Conservation (phyloP, 1,284 basidiomycete species). For the Anthracocystis panici-leucophaei region DNA sequence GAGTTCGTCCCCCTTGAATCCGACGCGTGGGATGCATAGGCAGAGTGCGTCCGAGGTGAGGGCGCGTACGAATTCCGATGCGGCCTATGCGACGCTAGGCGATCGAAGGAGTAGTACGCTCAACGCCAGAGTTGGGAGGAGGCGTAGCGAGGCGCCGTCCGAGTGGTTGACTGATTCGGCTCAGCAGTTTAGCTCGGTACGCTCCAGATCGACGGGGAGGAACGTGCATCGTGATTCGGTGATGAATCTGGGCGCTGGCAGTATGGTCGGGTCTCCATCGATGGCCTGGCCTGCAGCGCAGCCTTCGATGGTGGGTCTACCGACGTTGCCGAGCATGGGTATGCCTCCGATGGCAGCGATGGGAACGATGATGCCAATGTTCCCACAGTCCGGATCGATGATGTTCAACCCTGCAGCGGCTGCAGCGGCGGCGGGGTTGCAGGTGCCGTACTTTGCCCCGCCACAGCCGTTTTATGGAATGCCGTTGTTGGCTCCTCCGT, state of each 20-base stretch:
- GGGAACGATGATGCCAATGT: constrained; percentile 4
- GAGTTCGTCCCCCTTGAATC: constrained; percentile 31
- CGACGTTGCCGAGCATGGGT: constrained; percentile 11
- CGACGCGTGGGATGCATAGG: constrained; percentile 14
- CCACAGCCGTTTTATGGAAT: constrained; percentile 4
- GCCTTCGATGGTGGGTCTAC: constrained; percentile 13
- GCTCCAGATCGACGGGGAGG: constrained; percentile 6
- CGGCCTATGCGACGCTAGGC: constrained; percentile 15
- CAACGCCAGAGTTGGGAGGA: constrained; percentile 2
- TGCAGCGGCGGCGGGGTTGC: constrained; percentile 4
- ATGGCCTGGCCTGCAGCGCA: constrained; percentile 22
- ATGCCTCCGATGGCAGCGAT: constrained; percentile 7
- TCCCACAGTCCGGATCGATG: constrained; percentile 21
- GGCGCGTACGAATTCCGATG: constrained; percentile 26
- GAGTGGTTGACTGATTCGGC: constrained; percentile 29
- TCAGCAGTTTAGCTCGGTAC: constrained; percentile 16
- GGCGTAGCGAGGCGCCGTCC: constrained; percentile 40
- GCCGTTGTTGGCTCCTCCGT: constrained; percentile 40
- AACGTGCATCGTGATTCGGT: constrained; percentile 29
- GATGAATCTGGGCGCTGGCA: constrained; percentile 16
- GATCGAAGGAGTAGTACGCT: constrained; percentile 12
- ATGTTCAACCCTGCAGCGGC: constrained; percentile 16
- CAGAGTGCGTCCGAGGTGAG: constrained; percentile 27
- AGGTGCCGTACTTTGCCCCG: constrained; percentile 14
- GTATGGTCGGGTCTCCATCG: constrained; percentile 2